Conservation (phyloP, 768 basidiomycete genomes). For the Tremella mesenterica region DNA sequence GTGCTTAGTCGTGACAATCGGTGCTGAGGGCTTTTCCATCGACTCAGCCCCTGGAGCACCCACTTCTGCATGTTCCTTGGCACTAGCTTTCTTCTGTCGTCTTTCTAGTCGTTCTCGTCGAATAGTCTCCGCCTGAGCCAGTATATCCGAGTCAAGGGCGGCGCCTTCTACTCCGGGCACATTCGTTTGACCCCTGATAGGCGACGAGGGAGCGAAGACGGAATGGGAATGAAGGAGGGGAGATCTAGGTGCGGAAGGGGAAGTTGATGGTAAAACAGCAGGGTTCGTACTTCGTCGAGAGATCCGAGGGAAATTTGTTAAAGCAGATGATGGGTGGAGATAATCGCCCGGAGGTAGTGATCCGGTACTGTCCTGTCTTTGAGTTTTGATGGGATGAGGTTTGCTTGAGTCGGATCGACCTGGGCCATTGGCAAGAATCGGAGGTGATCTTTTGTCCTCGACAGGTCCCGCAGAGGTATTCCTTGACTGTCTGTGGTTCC, state of each 20-base stretch:
- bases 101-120: conserved; percentile 67
- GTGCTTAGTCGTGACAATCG: not conserved
- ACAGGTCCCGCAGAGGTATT: not conserved
- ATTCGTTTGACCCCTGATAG: conserved; percentile 12
- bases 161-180: conserved; percentile 40
- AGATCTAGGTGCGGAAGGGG: conserved; percentile 12
- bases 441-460: too few species aligned
- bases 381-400: not conserved
- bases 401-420: too few species aligned
- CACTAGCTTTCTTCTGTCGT: conserved; percentile 48
- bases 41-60: conserved; percentile 1
- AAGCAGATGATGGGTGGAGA: not conserved
- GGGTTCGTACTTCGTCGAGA: conserved; percentile 26
- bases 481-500: conserved; percentile 1
- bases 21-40: not conserved
- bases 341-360: not conserved
- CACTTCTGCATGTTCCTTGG: conserved; percentile 1
- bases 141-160: conserved; percentile 63
- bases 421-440: too few species aligned
- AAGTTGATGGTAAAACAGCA: conserved; percentile 3
- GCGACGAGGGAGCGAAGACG: conserved; percentile 10
- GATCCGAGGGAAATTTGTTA: conserved; percentile 6
- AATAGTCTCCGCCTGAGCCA: conserved; percentile 80
- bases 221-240: conserved; percentile 36
- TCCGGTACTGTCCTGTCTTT: not conserved